Conservation (phyloP, 768 basidiomycete species). For the Naematelia encephala region DNA sequence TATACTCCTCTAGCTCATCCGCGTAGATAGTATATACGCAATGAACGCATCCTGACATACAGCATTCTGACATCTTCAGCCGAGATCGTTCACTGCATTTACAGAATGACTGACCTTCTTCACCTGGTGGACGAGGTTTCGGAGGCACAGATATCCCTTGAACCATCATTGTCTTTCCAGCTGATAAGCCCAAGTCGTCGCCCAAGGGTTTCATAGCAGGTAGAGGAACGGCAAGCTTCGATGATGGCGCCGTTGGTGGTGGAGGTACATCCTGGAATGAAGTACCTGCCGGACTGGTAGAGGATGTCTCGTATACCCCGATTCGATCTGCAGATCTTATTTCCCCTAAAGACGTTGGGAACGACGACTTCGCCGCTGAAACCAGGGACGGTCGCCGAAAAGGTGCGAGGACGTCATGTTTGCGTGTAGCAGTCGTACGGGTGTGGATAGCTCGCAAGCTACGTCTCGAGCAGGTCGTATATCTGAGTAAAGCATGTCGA, state of each 20-base stretch:
- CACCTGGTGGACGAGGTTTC: slow-evolving; percentile 45
- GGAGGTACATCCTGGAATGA: slow-evolving; percentile 43
- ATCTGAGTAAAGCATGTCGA: not conserved
- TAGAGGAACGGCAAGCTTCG: slow-evolving; percentile 18
- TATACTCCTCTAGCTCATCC: slow-evolving; percentile 65
- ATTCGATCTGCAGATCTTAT: too few species aligned
- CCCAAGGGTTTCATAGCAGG: slow-evolving; percentile 35
- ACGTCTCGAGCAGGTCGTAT: not conserved
- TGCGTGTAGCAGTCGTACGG: not conserved
- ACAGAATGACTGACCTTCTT: slow-evolving; percentile 40
- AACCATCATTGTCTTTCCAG: slow-evolving; percentile 22
- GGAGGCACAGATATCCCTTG: slow-evolving; percentile 41
- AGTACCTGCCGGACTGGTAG: slow-evolving; percentile 29
- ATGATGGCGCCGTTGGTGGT: slow-evolving; percentile 2
- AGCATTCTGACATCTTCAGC: slow-evolving; percentile 65
- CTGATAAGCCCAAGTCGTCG: not conserved
- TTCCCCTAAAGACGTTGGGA: not conserved
- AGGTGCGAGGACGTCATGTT: slow-evolving; percentile 1
- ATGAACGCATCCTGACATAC: slow-evolving; percentile 91
- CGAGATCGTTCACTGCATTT: not conserved
- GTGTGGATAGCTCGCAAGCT: not conserved
- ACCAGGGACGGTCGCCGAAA: not conserved
- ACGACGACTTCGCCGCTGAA: not conserved
- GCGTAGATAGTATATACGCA: slow-evolving; percentile 87
- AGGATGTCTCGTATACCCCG: slow-evolving; percentile 22